Evolutionary conservation across 345 rosid genomes (phyloP), one percentile per base, ranked within the genome.

Genomic region (Erucastrum elatum): DNA sequence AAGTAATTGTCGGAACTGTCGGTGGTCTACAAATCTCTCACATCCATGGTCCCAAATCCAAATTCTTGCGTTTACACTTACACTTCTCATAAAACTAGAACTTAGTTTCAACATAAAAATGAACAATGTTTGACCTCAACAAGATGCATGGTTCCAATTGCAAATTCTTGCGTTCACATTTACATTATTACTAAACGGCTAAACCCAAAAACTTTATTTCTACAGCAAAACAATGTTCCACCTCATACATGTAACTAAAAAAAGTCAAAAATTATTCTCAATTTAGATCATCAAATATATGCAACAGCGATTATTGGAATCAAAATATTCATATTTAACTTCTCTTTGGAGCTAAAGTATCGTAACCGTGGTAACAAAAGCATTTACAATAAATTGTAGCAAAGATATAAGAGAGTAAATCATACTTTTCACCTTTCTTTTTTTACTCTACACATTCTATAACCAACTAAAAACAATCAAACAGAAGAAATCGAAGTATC

Each of bases 391-490:
- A 64, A 39, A 56, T 21, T 8, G 71, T 37, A 64, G 2, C 60
- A 64, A 77, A 77, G 25, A 65, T 64, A 55, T 64, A 31, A 13
- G 2, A 64, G 67, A 46, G 55, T 3, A 26, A 39, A 34, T 65
- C 61, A 34, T 34, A 31, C 64, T n/a, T 70, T 4, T 35, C 44
- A 66, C 49, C 13, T 29, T 29, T 71, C n/a, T n/a, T 39, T 56
- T 37, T 58, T 51, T 15, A 65, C 72, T 66, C 72, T 72, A 78
- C 39, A 78, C 53, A 56, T 71, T 79, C 77, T 79, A 79, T 72
- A 78, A 66, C 59, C 63, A 71, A 44, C 68, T 17, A 64, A 51
- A 34, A 64, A 15, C 59, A 21, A 66, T 71, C 8, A 34, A 34
- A 72, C 26, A 33, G 72, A 66, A 59, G 53, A 34, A 68, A 26